Evolutionary conservation across 169 alveolate species (phyloP).

Genomic region (Plasmodium cynomolgi): DNA sequence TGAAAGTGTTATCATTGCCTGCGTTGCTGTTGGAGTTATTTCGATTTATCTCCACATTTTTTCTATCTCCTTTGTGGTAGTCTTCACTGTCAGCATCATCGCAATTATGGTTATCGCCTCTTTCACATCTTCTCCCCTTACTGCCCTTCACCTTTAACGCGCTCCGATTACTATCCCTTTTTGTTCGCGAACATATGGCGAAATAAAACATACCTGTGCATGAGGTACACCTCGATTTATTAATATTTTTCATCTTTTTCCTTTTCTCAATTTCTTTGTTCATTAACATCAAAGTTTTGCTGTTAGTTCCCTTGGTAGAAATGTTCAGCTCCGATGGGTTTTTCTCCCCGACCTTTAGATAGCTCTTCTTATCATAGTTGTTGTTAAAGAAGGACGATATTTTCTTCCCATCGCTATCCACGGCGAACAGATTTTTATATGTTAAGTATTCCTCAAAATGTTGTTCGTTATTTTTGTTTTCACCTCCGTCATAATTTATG

Average conservation of each 20-base stretch:
- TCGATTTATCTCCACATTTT: background rate
- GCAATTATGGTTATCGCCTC: background rate
- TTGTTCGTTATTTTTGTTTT: conserved; percentile 1
- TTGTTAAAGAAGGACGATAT: conserved; percentile 37
- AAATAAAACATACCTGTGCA: conserved; percentile 1
- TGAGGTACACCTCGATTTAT: background rate
- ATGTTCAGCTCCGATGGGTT: conserved; percentile 10
- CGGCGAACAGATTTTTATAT: conserved; percentile 46
- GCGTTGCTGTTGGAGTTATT: background rate
- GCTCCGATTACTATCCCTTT: background rate
- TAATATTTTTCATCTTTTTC: background rate
- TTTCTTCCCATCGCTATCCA: conserved; percentile 29
- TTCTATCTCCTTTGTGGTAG: background rate
- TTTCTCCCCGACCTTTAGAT: background rate
- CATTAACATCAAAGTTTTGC: conserved; percentile 5
- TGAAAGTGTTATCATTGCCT: background rate
- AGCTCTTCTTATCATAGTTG: conserved; percentile 20
- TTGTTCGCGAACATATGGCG: background rate
- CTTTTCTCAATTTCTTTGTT: conserved; percentile 31
- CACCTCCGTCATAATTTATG: background rate
- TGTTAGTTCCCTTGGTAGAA: conserved; percentile 35
- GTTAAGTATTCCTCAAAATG: conserved; percentile 46
- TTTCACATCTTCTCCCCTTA: background rate
- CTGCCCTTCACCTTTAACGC: background rate
- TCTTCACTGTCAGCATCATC: background rate